Conservation (phyloP, 179 eudicot genomes). For the Carnegiea gigantea region DNA sequence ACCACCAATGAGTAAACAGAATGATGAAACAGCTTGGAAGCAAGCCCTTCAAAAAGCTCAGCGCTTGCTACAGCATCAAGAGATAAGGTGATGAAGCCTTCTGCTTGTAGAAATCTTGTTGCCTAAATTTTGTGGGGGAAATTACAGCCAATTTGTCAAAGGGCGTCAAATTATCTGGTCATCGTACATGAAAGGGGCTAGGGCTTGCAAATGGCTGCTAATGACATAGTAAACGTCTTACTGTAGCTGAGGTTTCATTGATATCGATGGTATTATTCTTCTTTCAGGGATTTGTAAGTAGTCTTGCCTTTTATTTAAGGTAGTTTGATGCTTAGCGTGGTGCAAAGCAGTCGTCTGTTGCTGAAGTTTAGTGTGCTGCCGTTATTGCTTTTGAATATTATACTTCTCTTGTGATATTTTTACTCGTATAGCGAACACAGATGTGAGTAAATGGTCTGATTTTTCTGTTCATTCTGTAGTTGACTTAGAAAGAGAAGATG, state of each 20-base stretch:
- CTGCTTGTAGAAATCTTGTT: neutral
- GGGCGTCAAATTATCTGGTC: neutral
- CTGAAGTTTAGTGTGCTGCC: too few species aligned
- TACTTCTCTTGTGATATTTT: neutral
- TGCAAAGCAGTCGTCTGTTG: neutral
- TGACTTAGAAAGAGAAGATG: neutral
- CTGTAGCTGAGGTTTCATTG: neutral
- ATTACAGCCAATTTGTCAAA: neutral
- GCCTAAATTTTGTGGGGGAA: too few species aligned
- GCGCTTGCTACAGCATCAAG: slow-evolving; percentile 84
- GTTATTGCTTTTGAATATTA: neutral
- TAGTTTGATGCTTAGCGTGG: neutral
- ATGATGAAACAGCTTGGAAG: slow-evolving; percentile 92
- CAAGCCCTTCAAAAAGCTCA: slow-evolving; percentile 87
- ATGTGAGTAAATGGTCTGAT: neutral
- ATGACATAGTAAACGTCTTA: neutral
- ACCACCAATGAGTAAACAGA: slow-evolving; percentile 66
- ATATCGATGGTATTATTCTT: neutral
- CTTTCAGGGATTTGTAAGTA: neutral
- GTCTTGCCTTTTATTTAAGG: neutral
- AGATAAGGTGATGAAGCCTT: slow-evolving; percentile 56
- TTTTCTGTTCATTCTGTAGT: neutral
- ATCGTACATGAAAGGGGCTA: neutral
- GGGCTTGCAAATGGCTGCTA: neutral
- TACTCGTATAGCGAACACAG: neutral